Percentiles rank a stretch among this genome's conserved stretches.
Conservation (phyloP, 1,284 basidiomycete genomes). For the Rhodotorula sp. region DNA sequence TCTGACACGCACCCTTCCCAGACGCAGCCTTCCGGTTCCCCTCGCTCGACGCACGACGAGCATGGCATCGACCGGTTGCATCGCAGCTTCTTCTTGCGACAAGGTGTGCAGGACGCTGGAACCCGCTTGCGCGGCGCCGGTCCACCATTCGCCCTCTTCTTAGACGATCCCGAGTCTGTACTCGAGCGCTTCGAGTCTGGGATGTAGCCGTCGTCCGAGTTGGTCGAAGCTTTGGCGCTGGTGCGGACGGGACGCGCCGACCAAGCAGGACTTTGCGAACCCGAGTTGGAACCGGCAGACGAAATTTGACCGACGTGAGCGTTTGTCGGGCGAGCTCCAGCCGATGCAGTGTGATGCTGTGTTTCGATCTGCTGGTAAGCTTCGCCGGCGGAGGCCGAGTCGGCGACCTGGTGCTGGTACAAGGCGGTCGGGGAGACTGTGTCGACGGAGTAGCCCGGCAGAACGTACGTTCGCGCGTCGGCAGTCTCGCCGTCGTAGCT, state of each 20-base stretch:
- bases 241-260: background rate
- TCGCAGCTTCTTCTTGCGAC: conserved; percentile 25
- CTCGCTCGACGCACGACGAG: conserved; percentile 18
- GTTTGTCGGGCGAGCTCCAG: background rate
- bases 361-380: background rate
- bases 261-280: background rate
- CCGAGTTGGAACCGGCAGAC: background rate
- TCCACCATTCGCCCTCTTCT: background rate
- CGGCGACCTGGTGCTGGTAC: conserved; percentile 3
- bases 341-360: background rate
- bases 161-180: background rate
- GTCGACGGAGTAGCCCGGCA: background rate
- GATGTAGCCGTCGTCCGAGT: background rate
- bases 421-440: conserved; percentile 12
- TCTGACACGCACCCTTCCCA: conserved; percentile 28
- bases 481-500: background rate
- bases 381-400: background rate
- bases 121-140: conserved; percentile 14
- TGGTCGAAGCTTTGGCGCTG: background rate
- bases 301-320: background rate
- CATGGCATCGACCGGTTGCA: conserved; percentile 24
- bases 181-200: background rate
- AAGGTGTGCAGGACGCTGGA: conserved; percentile 17
- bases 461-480: background rate
- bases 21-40: conserved; percentile 16